These are phyloP conservation scores for Solanum hybrid DNA, from an alignment of 305 asterid genomes.

Conservation along the genomic window DNA sequence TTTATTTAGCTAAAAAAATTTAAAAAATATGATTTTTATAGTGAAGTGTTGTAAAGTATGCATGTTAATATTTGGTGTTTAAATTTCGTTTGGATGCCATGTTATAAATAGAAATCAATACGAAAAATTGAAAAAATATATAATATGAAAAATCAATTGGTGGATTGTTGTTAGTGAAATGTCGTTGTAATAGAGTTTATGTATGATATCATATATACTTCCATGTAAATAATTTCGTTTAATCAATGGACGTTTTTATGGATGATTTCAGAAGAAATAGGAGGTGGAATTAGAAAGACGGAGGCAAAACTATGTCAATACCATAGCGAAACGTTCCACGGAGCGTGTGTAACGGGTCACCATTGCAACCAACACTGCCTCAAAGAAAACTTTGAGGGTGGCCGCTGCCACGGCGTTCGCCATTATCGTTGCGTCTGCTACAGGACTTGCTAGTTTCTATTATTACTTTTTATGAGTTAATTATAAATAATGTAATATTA, in stretches of 20 bases:
- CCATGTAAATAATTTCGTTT: neutral
- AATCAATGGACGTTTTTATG: neutral
- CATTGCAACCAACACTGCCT: conserved; percentile 23
- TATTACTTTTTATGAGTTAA: neutral
- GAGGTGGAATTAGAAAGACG: neutral
- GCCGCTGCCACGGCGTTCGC: conserved; percentile 32
- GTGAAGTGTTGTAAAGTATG: neutral
- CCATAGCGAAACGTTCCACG: conserved; percentile 25
- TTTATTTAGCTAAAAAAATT: too few species aligned
- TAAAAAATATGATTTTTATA: neutral
- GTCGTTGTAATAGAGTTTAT: too few species aligned
- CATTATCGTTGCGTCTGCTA: conserved; percentile 30
- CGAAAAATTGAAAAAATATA: too few species aligned
- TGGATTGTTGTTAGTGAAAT: neutral
- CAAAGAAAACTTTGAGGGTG: conserved; percentile 24
- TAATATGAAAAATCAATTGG: neutral
- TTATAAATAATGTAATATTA: neutral
- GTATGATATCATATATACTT: too few species aligned
- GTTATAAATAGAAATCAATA: neutral
- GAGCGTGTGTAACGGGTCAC: conserved; percentile 17
- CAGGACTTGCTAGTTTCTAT: conserved; percentile 7
- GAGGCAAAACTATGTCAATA: conserved; percentile 22
- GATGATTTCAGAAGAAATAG: neutral
- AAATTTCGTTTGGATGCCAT: neutral
- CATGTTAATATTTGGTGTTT: neutral